These are phyloP conservation scores for Chenopodium formosanum DNA, from an alignment of 148 eudicot species.

Conservation along the genomic window DNA sequence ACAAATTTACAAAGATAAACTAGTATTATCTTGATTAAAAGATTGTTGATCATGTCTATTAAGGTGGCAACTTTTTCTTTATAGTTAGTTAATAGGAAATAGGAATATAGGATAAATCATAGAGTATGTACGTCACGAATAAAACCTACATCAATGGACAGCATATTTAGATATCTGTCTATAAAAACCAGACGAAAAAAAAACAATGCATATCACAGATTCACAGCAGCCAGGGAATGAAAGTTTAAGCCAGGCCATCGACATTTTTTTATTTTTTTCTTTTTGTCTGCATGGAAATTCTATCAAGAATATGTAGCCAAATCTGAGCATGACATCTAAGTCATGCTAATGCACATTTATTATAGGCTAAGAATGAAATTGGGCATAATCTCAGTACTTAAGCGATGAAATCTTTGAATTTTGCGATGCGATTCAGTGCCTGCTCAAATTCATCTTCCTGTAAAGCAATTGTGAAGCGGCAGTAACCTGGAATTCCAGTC, in stretches of 20 bases:
- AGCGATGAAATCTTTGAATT: conserved; percentile 44
- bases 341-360: conserved; percentile 13
- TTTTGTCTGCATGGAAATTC: neutral
- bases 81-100: too few species aligned
- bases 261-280: neutral
- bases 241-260: neutral
- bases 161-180: too few species aligned
- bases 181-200: too few species aligned
- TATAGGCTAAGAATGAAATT: neutral
- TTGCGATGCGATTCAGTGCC: conserved; percentile 61
- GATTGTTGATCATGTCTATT: too few species aligned
- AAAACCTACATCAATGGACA: too few species aligned
- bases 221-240: neutral
- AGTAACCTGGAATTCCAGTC: conserved; percentile 91
- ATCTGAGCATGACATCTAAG: conserved; percentile 21
- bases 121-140: too few species aligned
- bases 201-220: neutral
- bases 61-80: too few species aligned
- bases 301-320: neutral
- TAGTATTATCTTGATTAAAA: too few species aligned
- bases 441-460: conserved; percentile 72
- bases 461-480: conserved; percentile 82
- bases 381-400: neutral
- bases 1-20: too few species aligned
- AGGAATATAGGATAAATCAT: too few species aligned